Evolutionary conservation across 306 rosid genomes (phyloP).

Genomic region (Prinsepia uniflora): DNA sequence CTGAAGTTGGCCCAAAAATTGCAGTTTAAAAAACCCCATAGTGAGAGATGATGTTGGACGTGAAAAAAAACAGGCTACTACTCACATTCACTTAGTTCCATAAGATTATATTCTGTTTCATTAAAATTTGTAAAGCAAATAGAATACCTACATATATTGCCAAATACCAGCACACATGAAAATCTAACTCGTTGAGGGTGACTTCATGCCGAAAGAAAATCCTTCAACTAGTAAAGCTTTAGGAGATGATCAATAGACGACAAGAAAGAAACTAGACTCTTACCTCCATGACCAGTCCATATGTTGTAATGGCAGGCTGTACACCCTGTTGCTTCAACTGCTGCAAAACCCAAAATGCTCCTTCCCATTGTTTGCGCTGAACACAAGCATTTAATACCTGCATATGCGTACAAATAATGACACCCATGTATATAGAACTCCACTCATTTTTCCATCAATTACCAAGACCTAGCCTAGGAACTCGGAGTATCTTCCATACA

Average conservation of each 20-base stretch:
- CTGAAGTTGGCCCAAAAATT: neutral
- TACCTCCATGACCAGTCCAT: slow-evolving; percentile 97
- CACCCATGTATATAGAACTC: neutral
- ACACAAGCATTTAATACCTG: slow-evolving; percentile 90
- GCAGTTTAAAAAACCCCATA: neutral
- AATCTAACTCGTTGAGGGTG: neutral
- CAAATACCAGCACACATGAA: neutral
- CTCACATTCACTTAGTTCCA: neutral
- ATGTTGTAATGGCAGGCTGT: slow-evolving; percentile 59
- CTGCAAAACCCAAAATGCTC: slow-evolving; percentile 95
- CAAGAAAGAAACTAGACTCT: slow-evolving; percentile 25
- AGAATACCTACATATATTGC: neutral
- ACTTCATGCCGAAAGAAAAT: neutral
- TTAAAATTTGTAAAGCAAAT: neutral
- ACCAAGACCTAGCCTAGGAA: neutral
- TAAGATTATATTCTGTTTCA: neutral
- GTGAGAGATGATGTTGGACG: neutral
- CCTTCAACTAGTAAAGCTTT: neutral
- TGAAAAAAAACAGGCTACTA: neutral
- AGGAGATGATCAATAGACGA: neutral
- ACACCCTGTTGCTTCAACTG: slow-evolving; percentile 60
- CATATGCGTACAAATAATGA: slow-evolving; percentile 13
- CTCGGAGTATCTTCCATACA: neutral
- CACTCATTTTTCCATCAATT: neutral
- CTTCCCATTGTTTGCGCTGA: slow-evolving; percentile 85